Base-by-base conservation (phyloP, 495 filamentous ascomycete genomes). In the Echria macrotheca region DNA sequence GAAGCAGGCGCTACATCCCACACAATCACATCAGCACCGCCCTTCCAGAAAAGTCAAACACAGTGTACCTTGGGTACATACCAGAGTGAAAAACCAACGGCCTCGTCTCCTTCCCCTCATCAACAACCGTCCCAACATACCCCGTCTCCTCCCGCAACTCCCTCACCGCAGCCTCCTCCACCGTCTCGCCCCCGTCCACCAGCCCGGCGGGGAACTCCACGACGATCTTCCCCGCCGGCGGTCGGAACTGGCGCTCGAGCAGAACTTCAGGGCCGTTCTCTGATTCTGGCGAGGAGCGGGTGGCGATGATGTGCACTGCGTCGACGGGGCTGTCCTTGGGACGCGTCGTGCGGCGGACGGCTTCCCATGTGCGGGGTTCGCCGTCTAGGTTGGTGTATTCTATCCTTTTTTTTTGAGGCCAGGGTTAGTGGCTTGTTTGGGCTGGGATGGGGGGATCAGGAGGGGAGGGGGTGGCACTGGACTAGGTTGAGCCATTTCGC, bases 131-230 rank as follows among this genome's bases (percentile, higher is more conserved):
- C 23, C 87, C 87, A 24, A 83, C 68, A 60, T 89, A 91, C 2
- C 87, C 87, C 1, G 87, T 91, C 68, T 93, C 87, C 63, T 93
- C 87, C 48, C 77, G 81, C 46, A 93, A 70, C 57, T 91, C 86
- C 18, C 86, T 73, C 22, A 88, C 70, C 2, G 85, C 86, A 54
- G 82, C 84, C 53, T 82, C 69, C 52, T 86, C 83, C 0, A 80
- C 73, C 0, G 76, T 81, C 60, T 89, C 86, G n/a, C 73, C 75
- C 8, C 75, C 78, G 61, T 91, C 86, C 15, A 89, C 79, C 7
- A 91, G 63, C 0, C 86, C 86, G 0, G 86, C 86, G 0, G 86
- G 86, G 7, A 89, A 76, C 61, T 91, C 86, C 42, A 90, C 75
- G 15, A 81, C 79, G 12, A 82, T 69, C 47, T 79, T 82, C 40